Evolutionary conservation across 805 yeast species (phyloP).

Genomic region (Nakazawaea wickerhamii): DNA sequence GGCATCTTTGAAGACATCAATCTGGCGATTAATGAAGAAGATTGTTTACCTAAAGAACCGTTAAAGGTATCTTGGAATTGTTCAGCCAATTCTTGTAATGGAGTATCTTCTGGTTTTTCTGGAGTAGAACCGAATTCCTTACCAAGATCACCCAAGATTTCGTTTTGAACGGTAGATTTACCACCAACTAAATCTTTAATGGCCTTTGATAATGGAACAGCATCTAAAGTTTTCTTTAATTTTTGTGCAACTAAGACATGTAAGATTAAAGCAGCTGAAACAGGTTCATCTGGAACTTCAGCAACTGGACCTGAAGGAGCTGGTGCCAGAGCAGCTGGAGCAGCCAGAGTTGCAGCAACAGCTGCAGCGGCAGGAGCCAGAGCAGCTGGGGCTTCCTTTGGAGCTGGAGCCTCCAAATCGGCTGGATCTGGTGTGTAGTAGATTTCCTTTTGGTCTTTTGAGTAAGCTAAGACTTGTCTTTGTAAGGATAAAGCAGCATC

Average conservation of each 20-base stretch:
- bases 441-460: slow-evolving; percentile 94
- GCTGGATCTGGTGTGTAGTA: slow-evolving; percentile 87
- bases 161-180: slow-evolving; percentile 97
- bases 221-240: slow-evolving; percentile 84
- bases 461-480: slow-evolving; percentile 92
- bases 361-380: slow-evolving; percentile 50
- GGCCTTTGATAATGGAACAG: slow-evolving; percentile 84
- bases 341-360: slow-evolving; percentile 48
- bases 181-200: slow-evolving; percentile 98
- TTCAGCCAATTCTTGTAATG: slow-evolving; percentile 92
- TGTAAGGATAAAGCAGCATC: slow-evolving; percentile 94
- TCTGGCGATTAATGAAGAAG: slow-evolving; percentile 83
- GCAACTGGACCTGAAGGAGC: slow-evolving; percentile 78
- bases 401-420: slow-evolving; percentile 35
- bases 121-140: slow-evolving; percentile 98
- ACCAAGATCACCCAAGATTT: slow-evolving; percentile 96
- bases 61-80: slow-evolving; percentile 85
- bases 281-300: slow-evolving; percentile 84
- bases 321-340: slow-evolving; percentile 56
- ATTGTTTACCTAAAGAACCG: slow-evolving; percentile 91
- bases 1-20: slow-evolving; percentile 97
- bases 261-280: slow-evolving; percentile 72
- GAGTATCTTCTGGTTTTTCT: slow-evolving; percentile 98
- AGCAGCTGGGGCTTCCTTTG: slow-evolving; percentile 28
- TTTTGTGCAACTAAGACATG: slow-evolving; percentile 94